Percentiles rank a stretch among this genome's conserved stretches.
These are phyloP conservation scores for Murraya koenigii DNA, from an alignment of 345 rosid species.

Conservation along the genomic window DNA sequence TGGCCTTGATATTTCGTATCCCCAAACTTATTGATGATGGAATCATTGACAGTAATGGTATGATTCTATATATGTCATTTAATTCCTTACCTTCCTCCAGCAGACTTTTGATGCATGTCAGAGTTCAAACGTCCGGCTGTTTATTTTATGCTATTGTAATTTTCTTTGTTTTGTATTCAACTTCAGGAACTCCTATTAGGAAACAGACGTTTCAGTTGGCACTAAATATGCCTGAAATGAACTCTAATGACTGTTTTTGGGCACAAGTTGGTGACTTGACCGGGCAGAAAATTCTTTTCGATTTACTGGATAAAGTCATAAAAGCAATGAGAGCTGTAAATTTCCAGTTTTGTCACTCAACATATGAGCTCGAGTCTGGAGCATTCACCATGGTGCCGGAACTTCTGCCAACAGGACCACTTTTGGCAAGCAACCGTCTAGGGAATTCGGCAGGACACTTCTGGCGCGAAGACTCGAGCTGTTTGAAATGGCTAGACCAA, in stretches of 20 bases:
- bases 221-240: background rate
- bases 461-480: background rate
- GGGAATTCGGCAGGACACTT: background rate
- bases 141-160: no score
- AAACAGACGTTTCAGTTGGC: background rate
- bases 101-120: background rate
- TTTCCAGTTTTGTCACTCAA: background rate
- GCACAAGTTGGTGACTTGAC: background rate
- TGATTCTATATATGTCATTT: background rate
- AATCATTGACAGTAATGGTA: background rate
- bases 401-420: background rate
- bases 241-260: background rate
- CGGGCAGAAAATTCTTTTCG: background rate
- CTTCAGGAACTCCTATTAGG: background rate
- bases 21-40: background rate
- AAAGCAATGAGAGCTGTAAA: background rate
- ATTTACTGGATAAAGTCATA: no score
- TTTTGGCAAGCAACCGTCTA: background rate
- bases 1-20: background rate
- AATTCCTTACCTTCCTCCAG: background rate
- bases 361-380: background rate
- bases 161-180: background rate
- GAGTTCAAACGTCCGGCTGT: no score
- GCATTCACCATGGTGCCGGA: background rate
- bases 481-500: background rate